Evolutionary conservation across 108 stramenopile genomes (phyloP).

Genomic region (Chaetoceros muelleri): DNA sequence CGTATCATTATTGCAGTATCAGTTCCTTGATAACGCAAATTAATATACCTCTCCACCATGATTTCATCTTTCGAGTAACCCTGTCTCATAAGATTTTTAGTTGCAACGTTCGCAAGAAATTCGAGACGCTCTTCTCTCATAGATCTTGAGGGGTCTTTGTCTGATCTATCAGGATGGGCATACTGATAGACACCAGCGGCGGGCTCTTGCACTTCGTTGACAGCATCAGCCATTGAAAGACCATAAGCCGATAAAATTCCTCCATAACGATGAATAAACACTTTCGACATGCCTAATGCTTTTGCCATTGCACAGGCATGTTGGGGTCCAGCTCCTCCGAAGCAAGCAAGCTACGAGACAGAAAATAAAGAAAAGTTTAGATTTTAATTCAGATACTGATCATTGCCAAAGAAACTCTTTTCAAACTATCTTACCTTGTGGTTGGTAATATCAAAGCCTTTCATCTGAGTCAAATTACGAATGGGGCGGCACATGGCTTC

Average conservation of each 20-base stretch:
- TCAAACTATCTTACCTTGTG: no score
- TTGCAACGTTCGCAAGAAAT: conserved; percentile 45
- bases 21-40: conserved; percentile 93
- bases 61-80: conserved; percentile 65
- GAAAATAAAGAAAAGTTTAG: no score
- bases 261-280: conserved; percentile 89
- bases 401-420: no score
- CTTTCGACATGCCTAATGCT: conserved; percentile 85
- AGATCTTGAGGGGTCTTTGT: conserved; percentile 23
- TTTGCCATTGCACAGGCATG: conserved; percentile 90
- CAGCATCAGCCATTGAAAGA: conserved; percentile 88
- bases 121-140: conserved; percentile 47
- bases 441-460: conserved; percentile 78
- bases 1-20: conserved; percentile 92
- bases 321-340: conserved; percentile 98
- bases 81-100: conserved; percentile 50
- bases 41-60: conserved; percentile 63
- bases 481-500: conserved; percentile 99
- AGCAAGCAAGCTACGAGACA: conserved; percentile 90
- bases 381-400: no score
- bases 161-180: conserved; percentile 21
- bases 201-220: conserved; percentile 90
- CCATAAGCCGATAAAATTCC: conserved; percentile 97
- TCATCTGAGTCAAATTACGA: conserved; percentile 97
- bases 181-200: conserved; percentile 50